Conservation (phyloP, 768 basidiomycete genomes). For the Xerocomus potaroensis region DNA sequence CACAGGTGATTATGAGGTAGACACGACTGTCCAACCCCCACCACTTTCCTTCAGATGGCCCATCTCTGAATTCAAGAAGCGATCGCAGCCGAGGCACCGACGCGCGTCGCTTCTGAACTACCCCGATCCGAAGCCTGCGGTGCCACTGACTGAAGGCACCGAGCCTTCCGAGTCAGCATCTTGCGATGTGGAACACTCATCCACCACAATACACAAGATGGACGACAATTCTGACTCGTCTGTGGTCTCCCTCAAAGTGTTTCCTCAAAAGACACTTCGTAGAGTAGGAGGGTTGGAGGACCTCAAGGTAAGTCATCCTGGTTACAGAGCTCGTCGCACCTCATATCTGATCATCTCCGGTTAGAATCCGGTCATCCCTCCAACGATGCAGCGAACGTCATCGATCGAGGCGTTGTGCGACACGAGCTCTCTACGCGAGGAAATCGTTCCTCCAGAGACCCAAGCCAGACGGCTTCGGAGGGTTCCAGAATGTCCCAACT, state of each 20-base stretch:
- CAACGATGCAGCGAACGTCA: neutral
- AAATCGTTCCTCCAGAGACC: neutral
- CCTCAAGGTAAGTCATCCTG: neutral
- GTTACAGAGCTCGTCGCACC: neutral
- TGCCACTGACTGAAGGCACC: neutral
- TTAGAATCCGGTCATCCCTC: conserved; percentile 1
- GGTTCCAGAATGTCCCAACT: neutral
- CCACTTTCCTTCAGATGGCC: conserved; percentile 2
- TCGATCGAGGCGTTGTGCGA: conserved; percentile 1
- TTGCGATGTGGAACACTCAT: neutral
- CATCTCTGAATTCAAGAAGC: neutral
- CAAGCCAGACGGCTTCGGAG: conserved; percentile 4
- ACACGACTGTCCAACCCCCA: neutral
- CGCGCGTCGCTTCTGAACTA: neutral
- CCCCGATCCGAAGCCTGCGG: neutral
- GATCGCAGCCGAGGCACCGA: neutral
- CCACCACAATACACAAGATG: neutral
- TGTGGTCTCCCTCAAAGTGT: neutral
- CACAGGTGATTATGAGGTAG: conserved; percentile 1
- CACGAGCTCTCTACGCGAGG: neutral
- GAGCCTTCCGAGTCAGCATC: no score
- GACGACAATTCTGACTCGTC: no score
- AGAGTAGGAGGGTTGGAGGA: neutral
- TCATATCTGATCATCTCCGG: neutral
- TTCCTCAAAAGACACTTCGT: neutral